Base-by-base conservation (phyloP, 2,329 filamentous ascomycete species). In the Neospermospora avenae region DNA sequence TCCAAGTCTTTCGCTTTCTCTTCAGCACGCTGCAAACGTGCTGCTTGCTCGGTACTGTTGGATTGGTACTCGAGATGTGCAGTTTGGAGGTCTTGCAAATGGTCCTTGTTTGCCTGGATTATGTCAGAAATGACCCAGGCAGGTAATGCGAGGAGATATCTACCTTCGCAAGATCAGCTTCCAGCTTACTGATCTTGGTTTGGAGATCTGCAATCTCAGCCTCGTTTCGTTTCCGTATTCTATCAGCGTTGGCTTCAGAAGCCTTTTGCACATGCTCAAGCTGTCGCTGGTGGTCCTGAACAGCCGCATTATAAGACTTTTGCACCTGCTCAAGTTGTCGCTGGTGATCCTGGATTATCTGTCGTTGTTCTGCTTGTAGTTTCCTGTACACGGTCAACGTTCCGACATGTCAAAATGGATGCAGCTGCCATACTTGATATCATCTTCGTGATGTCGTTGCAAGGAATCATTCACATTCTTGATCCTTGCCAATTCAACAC, bases 361-460 rank as follows among this genome's bases (percentile, higher is more conserved):
- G 62, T n/a, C 37, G 51, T 69, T 74, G 55, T 74, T 78, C 71
- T n/a, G 63, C 56, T 55, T 63, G 65, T 45, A 72, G 46, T 63
- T 72, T 72, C 31, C 71, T 73, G 49, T 1, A 22, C 10, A 18
- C 56, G 42, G 62, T 73, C 59, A 71, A 63, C 55, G 52, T 31
- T 22, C 16, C 18, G 11, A 13, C 34, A 46, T n/a, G 14, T 20
- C 11, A 4, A 5, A 10, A 28, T 22, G 46, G 37, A 22, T 20
- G 20, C 42, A 18, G 8, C 14, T 16, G 34, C 75, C 77, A 66
- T 78, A 83, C 72, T 78, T 79, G 6, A 88, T 66, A 58, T 91
- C 87, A 39, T 84, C 81, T 55, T 88, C 85, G 68, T 95, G 89
- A 35, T 85, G 82, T 49, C 80, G 80, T 67, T 91, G 89, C 18